phyloP scores from a whole-genome alignment of 2,329 filamentous ascomycete species.

The Metarhizium anisopliae region DNA sequence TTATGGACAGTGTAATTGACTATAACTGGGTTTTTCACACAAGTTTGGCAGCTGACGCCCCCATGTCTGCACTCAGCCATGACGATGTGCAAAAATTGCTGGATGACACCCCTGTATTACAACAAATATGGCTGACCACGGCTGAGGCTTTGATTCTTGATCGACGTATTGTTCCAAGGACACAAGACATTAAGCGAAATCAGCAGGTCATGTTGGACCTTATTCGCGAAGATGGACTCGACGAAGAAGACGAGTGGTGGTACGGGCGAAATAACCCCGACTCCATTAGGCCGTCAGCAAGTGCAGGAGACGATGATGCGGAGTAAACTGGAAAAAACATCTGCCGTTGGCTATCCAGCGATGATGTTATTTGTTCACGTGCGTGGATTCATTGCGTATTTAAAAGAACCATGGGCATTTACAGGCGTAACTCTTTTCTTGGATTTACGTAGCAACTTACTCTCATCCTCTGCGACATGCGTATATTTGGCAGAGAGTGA shows the following conservation, averaged over 20 bases:
- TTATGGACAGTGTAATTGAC: conserved; percentile 18
- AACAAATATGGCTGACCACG: conserved; percentile 54
- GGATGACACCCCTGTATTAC: conserved; percentile 46
- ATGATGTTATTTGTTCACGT: not conserved
- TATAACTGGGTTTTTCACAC: conserved; percentile 45
- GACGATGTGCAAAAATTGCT: conserved; percentile 43
- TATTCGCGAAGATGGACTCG: conserved; percentile 52
- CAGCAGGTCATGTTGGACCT: conserved; percentile 53
- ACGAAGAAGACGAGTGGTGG: conserved; percentile 54
- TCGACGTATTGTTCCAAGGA: conserved; percentile 46
- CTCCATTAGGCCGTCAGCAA: conserved; percentile 42
- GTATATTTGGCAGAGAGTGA: not conserved
- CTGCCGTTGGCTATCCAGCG: not conserved
- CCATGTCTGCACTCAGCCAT: conserved; percentile 45
- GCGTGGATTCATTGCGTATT: not conserved
- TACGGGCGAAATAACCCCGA: conserved; percentile 46
- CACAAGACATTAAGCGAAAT: conserved; percentile 55
- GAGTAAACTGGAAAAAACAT: conserved; percentile 15
- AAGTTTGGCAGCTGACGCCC: conserved; percentile 51
- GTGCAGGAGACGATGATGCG: conserved; percentile 43
- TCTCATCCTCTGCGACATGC: not conserved
- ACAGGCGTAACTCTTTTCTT: conserved; percentile 5
- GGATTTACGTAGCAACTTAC: not conserved
- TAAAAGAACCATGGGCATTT: conserved; percentile 1
- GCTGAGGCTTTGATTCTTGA: conserved; percentile 54